phyloP scores from a whole-genome alignment of 2,329 filamentous ascomycete species.

The Beauveria sp. region DNA sequence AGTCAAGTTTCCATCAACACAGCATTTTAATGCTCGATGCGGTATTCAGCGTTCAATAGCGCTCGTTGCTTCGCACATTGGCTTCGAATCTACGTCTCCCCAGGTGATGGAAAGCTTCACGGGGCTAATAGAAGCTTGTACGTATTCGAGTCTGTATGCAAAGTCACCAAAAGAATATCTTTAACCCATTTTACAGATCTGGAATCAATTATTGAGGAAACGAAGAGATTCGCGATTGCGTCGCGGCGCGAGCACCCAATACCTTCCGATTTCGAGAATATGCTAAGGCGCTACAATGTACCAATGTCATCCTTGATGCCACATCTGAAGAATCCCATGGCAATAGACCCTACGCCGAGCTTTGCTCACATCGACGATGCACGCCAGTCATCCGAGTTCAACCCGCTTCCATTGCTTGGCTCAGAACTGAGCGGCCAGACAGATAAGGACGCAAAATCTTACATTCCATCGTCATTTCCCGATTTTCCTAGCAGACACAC shows the following conservation, averaged over 20 bases:
- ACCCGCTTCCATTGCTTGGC: constrained; percentile 38
- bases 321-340: constrained; percentile 47
- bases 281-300: constrained; percentile 44
- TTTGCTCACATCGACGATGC: constrained; percentile 30
- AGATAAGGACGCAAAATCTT: constrained; percentile 47
- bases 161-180: too few species aligned
- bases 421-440: constrained; percentile 49
- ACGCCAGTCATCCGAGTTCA: constrained; percentile 22
- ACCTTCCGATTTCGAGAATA: constrained; percentile 50
- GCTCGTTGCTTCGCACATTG: constrained; percentile 48
- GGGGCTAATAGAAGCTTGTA: constrained; percentile 49
- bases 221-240: constrained; percentile 38
- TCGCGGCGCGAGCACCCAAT: constrained; percentile 45
- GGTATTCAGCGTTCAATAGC: constrained; percentile 48
- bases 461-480: constrained; percentile 53
- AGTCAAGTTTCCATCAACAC: constrained; percentile 18
- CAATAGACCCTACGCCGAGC: constrained; percentile 24
- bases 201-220: constrained; percentile 37
- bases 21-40: constrained; percentile 25
- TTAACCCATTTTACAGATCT: constrained; percentile 35
- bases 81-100: constrained; percentile 46
- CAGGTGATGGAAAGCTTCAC: constrained; percentile 54
- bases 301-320: constrained; percentile 43
- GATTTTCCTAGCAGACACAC: constrained; percentile 58
- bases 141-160: constrained; percentile 17